Percentiles rank a stretch among this genome's conserved stretches.
These are phyloP conservation scores for Strigomonas culicis DNA, from an alignment of 208 protist genomes.

Conservation along the genomic window DNA sequence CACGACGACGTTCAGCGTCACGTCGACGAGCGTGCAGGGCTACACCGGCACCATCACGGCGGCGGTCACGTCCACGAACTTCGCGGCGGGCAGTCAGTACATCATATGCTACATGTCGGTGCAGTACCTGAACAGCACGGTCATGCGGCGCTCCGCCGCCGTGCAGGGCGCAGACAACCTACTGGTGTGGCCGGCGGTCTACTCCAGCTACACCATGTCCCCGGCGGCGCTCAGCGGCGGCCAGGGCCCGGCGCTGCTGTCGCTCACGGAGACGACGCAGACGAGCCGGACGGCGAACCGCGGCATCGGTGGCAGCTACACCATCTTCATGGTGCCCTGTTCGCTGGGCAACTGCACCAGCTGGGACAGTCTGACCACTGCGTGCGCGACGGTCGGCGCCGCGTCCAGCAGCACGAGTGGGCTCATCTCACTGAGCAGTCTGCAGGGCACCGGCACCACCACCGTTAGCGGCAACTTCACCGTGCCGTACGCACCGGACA, in stretches of 20 bases:
- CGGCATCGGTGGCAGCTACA: slow-evolving; percentile 46
- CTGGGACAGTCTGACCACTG: slow-evolving; percentile 33
- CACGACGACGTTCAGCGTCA: slow-evolving; percentile 6
- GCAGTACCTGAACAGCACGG: slow-evolving; percentile 20
- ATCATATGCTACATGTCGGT: slow-evolving; percentile 68
- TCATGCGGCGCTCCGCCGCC: slow-evolving; percentile 31
- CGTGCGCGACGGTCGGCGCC: slow-evolving; percentile 31
- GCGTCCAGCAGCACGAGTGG: slow-evolving; percentile 6
- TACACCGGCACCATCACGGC: slow-evolving; percentile 33
- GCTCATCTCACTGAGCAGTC: slow-evolving; percentile 21
- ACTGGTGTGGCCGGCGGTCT: slow-evolving; percentile 64
- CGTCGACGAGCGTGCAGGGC: slow-evolving; percentile 27
- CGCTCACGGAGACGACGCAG: slow-evolving; percentile 32
- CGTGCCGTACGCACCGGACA: slow-evolving; percentile 49
- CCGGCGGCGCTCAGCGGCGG: slow-evolving; percentile 38
- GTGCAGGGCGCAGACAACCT: slow-evolving; percentile 17
- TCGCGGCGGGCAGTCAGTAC: slow-evolving; percentile 51
- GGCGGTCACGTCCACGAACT: slow-evolving; percentile 34
- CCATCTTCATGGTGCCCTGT: slow-evolving; percentile 70
- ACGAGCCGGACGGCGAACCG: slow-evolving; percentile 44
- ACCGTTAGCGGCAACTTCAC: slow-evolving; percentile 47
- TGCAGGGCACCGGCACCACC: slow-evolving; percentile 24
- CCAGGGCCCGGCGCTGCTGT: slow-evolving; percentile 49
- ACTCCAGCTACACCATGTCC: slow-evolving; percentile 43
- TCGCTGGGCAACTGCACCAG: slow-evolving; percentile 30